These are phyloP conservation scores for Breynia disticha DNA, from an alignment of 441 rosid genomes.

Conservation along the genomic window DNA sequence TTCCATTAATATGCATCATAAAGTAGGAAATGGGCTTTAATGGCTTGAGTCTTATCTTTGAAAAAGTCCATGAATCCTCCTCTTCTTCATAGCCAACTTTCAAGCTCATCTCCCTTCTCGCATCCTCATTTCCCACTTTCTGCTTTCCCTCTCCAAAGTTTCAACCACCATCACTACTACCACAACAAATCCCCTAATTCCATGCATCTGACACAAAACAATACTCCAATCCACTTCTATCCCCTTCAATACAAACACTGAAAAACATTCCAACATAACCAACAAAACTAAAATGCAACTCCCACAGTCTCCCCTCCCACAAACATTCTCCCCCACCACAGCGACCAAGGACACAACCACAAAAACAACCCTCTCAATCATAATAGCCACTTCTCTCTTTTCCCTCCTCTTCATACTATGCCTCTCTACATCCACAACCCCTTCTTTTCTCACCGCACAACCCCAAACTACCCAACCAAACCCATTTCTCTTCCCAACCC, in stretches of 20 bases:
- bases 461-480: slow-evolving; percentile 35
- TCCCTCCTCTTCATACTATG: slow-evolving; percentile 54
- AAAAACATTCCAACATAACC: background rate
- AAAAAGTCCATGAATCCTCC: no score
- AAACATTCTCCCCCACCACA: background rate
- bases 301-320: slow-evolving; percentile 11
- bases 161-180: no score
- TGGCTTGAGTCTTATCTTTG: no score
- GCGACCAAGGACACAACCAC: slow-evolving; percentile 16
- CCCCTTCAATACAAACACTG: background rate
- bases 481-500: slow-evolving; percentile 49
- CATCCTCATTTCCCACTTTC: no score
- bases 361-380: slow-evolving; percentile 37
- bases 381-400: slow-evolving; percentile 48
- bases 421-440: slow-evolving; percentile 27
- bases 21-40: no score
- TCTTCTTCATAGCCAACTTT: no score
- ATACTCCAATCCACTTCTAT: no score
- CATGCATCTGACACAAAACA: no score
- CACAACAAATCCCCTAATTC: no score
- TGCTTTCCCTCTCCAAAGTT: no score
- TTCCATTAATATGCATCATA: no score
- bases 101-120: no score
- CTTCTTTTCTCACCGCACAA: slow-evolving; percentile 9
- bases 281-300: slow-evolving; percentile 14